Conservation (phyloP, 2,329 filamentous ascomycete genomes). For the Conoideocrella luteorostrata region DNA sequence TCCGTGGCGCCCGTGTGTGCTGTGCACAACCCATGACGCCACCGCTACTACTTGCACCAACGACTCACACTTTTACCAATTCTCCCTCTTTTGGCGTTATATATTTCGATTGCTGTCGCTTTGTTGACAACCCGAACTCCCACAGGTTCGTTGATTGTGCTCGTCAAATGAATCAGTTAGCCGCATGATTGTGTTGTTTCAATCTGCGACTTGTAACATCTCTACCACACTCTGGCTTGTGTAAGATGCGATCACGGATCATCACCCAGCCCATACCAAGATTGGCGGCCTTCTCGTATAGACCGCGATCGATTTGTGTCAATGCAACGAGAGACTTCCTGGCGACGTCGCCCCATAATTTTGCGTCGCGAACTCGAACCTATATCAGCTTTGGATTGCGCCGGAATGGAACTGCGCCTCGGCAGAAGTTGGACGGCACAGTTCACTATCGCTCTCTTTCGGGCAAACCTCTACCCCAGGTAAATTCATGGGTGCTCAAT, state of each 20-base stretch:
- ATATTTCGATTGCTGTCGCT: too few species aligned
- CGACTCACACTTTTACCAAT: neutral
- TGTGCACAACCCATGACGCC: too few species aligned
- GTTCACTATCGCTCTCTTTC: constrained; percentile 30
- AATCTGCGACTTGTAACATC: neutral
- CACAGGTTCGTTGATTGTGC: too few species aligned
- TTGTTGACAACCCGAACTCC: too few species aligned
- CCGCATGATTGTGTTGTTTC: too few species aligned
- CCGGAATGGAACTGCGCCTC: neutral
- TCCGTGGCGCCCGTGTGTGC: too few species aligned
- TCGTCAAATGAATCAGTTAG: too few species aligned
- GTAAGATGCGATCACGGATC: constrained; percentile 2
- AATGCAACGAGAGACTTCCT: neutral
- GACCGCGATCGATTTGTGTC: neutral
- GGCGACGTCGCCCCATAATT: neutral
- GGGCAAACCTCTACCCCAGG: constrained; percentile 45
- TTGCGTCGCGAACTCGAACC: neutral
- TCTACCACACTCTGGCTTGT: neutral
- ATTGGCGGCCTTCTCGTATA: neutral
- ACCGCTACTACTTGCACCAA: too few species aligned
- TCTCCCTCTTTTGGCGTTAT: too few species aligned
- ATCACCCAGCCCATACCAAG: neutral
- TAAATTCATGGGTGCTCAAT: constrained; percentile 41
- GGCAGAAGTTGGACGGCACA: neutral
- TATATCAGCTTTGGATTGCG: neutral